phyloP scores from a whole-genome alignment of 2,329 filamentous ascomycete genomes.

The Sporothrix mexicana region DNA sequence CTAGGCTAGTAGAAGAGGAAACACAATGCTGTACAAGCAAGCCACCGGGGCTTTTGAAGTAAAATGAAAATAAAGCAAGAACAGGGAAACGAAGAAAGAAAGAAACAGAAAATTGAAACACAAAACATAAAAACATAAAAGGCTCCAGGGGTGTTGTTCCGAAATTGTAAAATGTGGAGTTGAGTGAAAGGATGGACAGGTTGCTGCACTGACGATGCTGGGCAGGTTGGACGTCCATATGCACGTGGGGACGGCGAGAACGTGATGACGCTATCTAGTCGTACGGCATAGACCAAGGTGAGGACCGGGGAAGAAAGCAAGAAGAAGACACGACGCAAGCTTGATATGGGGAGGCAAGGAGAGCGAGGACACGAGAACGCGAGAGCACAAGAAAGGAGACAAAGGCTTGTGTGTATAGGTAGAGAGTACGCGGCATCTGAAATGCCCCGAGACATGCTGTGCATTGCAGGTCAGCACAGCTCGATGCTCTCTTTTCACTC shows the following conservation, averaged over 20 bases:
- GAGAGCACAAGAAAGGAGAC: neutral
- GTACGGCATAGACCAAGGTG: neutral
- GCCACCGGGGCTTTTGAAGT: slow-evolving; percentile 31
- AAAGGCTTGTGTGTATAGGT: neutral
- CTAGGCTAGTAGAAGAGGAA: neutral
- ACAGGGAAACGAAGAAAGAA: no score
- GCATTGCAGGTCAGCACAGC: slow-evolving; percentile 22
- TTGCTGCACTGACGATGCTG: neutral
- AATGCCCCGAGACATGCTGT: slow-evolving; percentile 30
- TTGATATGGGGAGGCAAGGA: neutral
- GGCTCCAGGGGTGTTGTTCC: neutral
- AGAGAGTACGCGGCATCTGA: slow-evolving; percentile 14
- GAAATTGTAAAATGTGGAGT: neutral
- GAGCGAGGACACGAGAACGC: neutral
- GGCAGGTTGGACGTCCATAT: neutral
- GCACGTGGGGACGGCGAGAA: neutral
- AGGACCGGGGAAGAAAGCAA: neutral
- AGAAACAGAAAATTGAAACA: no score
- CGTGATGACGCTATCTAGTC: neutral
- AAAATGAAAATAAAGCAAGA: neutral
- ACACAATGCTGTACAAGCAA: slow-evolving; percentile 25
- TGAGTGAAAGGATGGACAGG: neutral
- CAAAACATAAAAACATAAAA: neutral
- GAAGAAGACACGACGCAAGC: neutral
- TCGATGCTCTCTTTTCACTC: neutral